Evolutionary conservation across 352 stramenopile species (phyloP), one percentile per base, ranked within the genome.

Genomic region (Globisporangium cylindrosporum): DNA sequence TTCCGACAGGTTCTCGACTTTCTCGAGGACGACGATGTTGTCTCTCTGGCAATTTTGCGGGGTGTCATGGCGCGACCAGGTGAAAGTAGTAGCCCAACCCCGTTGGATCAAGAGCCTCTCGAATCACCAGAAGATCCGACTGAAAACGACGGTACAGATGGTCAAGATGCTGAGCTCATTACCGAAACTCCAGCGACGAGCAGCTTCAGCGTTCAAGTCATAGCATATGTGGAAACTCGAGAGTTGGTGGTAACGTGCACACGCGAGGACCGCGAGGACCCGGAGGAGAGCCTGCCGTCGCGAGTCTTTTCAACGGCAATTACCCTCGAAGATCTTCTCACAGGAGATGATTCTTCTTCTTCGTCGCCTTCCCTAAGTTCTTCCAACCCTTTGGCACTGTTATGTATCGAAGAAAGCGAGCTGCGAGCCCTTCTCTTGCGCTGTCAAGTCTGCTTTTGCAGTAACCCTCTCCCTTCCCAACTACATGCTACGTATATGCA

Each of bases 391-490:
- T 32, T 70, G 0, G 34, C 46, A 6, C 46, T 70, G 24, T 49
- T 71, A 5, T 67, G 51, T 20, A 27, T 67, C 36, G 53, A 55
- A 2, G 66, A 71, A 2, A 55, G 64, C 7, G 34, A 48, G 38
- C 29, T 71, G 10, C 36, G 41, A 34, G 51, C 27, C 20, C 8
- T 80, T 2, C 54, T 80, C 22, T 24, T 58, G 34, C 68, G 62
- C 36, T 81, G 70, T 55, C 67, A 68, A 41, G 61, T 81, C 22
- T 80, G 75, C 57, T 55, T 20, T 4, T 71, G 66, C 54, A 5
- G 10, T 4, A 9, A 8, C 8, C 14, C 1, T 43, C 18, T 12
- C 24, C 51, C 27, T 20, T 38, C 24, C 1, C 29, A 5, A 3
- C 49, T 9, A n/a, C 25, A 34, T 20, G 22, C 5, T 4, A 14